Percentiles rank a stretch among this genome's conserved stretches.
phyloP scores from a whole-genome alignment of 2,329 filamentous ascomycete species.

The Aspergillus sp. region DNA sequence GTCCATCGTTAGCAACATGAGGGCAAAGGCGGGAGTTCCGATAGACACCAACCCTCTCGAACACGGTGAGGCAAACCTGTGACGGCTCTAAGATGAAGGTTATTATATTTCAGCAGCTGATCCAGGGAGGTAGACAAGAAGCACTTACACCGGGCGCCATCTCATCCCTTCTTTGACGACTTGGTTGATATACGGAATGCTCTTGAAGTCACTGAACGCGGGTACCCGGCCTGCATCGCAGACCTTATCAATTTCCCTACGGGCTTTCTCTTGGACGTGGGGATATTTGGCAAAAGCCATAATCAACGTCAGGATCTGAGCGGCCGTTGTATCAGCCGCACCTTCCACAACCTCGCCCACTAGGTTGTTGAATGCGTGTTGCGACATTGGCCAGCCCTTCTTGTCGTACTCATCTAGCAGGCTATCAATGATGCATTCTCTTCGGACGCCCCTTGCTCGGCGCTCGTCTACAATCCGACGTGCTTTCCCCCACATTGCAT shows the following conservation, averaged over 20 bases:
- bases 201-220: constrained; percentile 48
- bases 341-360: neutral
- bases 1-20: neutral
- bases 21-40: no score
- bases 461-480: constrained; percentile 35
- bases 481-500: constrained; percentile 38
- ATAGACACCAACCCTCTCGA: neutral
- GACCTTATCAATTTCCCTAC: constrained; percentile 51
- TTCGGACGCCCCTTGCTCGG: constrained; percentile 23
- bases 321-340: constrained; percentile 20
- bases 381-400: constrained; percentile 24
- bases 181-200: constrained; percentile 54
- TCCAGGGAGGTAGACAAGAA: constrained; percentile 42
- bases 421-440: constrained; percentile 40
- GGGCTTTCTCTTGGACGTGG: constrained; percentile 46
- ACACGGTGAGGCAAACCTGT: neutral
- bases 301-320: constrained; percentile 26
- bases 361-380: constrained; percentile 32
- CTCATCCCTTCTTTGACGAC: constrained; percentile 60
- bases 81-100: neutral
- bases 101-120: constrained; percentile 35
- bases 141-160: constrained; percentile 52
- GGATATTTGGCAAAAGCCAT: constrained; percentile 53
- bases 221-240: constrained; percentile 52
- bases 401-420: constrained; percentile 42